Base-by-base conservation (phyloP, 768 basidiomycete genomes). In the Boletus rubroflammeus region DNA sequence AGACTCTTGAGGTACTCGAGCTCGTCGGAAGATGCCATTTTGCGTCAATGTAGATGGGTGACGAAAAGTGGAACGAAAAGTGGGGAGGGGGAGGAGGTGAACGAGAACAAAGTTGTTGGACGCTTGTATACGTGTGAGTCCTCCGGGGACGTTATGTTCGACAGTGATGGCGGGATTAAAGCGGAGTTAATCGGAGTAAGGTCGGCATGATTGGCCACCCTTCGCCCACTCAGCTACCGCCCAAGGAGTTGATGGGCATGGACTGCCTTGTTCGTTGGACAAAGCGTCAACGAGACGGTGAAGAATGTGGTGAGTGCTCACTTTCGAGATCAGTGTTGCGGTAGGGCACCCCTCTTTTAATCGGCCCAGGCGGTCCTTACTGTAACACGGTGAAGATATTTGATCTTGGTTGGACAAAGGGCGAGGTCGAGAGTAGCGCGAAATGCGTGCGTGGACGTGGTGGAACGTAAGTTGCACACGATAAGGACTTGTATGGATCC, bases 1-100 rank as follows among this genome's bases (percentile, higher is more conserved):
- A 99, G 88, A 39, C 79, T 75, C 76, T 99, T 99, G 77, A 99
- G 87, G 73, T 98, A 93, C 65, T 90, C 91, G 64, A 99, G 81
- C 76, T 98, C 93, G 57, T 86, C 84, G 47, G 80, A 75, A 14
- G 78, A 77, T 61, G 83, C 77, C 87, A 89, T 89, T 53, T 61
- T 67, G 60, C 17, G 50, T 47, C 13, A 34, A 15, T 28, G 42
- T 29, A 23, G 11, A 21, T 6, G 28, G 6, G 23, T 15, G 47
- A 13, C 39, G 40, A 29, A 11, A 43, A 39, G 38, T 6, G 6
- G 31, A 15, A 26, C 34, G 31, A 31, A 51, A 19, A 25, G 17
- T 14, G 21, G 32, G 36, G 13, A 15, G 10, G 28, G 15, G 23
- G 6, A 6, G 26, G 26, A 15, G 29, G 19, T 31, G n/a, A 23